phyloP scores from a whole-genome alignment of 331 rosid genomes.

The Saraca asoca region DNA sequence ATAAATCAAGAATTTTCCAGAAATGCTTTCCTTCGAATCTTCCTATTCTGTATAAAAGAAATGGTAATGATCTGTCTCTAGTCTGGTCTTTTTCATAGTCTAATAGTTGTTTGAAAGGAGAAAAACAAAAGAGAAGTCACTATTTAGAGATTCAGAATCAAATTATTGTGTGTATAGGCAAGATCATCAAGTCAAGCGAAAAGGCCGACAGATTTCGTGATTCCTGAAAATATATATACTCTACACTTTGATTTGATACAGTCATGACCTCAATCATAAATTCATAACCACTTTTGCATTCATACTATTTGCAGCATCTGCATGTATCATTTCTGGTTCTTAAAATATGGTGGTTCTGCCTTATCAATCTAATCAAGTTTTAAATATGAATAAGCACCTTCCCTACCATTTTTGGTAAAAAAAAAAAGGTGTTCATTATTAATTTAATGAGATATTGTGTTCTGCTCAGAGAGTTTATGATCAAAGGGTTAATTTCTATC shows the following conservation, averaged over 20 bases:
- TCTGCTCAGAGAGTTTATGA: too few species aligned
- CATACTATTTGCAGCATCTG: neutral
- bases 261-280: conserved; percentile 15
- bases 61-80: too few species aligned
- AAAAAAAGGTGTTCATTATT: too few species aligned
- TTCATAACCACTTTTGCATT: conserved; percentile 2
- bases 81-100: too few species aligned
- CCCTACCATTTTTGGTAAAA: too few species aligned
- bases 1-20: too few species aligned
- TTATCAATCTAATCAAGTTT: neutral
- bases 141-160: conserved; percentile 17
- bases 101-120: neutral
- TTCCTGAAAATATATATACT: conserved; percentile 7
- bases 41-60: too few species aligned
- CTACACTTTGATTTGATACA: conserved; percentile 20
- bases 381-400: neutral
- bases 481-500: too few species aligned
- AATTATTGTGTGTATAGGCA: neutral
- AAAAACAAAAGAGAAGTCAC: conserved; percentile 8
- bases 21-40: too few species aligned
- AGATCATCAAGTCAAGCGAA: conserved; percentile 31
- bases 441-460: too few species aligned
- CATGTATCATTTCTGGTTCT: neutral
- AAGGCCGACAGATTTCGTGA: too few species aligned
- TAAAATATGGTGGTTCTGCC: neutral